Conservation (phyloP, 2,329 filamentous ascomycete genomes). For the Gyromitra esculenta region DNA sequence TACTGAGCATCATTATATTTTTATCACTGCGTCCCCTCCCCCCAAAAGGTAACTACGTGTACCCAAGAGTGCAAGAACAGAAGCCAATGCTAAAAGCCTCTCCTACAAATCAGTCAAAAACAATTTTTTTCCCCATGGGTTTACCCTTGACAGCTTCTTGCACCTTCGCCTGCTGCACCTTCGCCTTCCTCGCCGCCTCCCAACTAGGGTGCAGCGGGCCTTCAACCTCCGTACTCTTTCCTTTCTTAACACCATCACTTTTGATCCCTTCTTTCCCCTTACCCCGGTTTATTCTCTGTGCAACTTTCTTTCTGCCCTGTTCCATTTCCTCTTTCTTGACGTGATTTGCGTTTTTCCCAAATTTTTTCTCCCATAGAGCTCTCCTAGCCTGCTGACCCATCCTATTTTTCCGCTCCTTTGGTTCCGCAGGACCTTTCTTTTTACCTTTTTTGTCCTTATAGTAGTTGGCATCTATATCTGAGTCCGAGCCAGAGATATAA, state of each 20-base stretch:
- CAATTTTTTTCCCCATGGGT: conserved; percentile 57
- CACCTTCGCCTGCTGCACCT: conserved; percentile 65
- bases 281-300: conserved; percentile 63
- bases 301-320: conserved; percentile 59
- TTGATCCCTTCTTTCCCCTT: conserved; percentile 54
- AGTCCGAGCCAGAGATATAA: conserved; percentile 81
- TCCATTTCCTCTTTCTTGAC: conserved; percentile 61
- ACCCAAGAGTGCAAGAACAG: not conserved
- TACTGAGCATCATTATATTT: not conserved
- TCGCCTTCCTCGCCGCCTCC: conserved; percentile 68
- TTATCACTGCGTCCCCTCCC: not conserved
- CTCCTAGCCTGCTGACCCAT: conserved; percentile 80
- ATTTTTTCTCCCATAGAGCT: conserved; percentile 83
- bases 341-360: conserved; percentile 75
- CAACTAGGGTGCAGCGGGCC: conserved; percentile 72
- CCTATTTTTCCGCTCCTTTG: conserved; percentile 72
- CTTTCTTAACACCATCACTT: conserved; percentile 56
- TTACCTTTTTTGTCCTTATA: conserved; percentile 60
- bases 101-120: conserved; percentile 54
- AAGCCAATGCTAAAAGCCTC: not conserved
- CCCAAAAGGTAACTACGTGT: not conserved
- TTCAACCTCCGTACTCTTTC: conserved; percentile 59
- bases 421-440: conserved; percentile 55
- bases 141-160: conserved; percentile 64
- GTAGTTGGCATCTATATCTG: conserved; percentile 71